phyloP scores from a whole-genome alignment of 1,139 yeast genomes.

The Schizosaccharomyces versatilis region DNA sequence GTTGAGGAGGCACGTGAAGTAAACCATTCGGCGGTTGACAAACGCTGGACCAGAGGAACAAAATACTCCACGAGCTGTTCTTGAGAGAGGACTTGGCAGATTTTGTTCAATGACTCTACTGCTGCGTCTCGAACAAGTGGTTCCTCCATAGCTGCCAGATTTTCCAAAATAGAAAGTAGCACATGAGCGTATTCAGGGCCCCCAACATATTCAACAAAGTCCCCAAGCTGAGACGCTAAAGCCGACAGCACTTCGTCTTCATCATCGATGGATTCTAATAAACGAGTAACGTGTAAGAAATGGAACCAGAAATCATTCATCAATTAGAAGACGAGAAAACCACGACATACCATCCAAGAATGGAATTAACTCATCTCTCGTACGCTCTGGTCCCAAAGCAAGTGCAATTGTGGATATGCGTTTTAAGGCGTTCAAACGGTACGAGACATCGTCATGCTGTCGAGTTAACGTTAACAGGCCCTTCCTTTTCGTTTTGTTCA shows the following conservation, averaged over 20 bases:
- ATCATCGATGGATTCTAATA: constrained; percentile 77
- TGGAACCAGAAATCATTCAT: neutral
- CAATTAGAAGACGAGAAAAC: neutral
- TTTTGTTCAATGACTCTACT: constrained; percentile 55
- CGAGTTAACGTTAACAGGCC: neutral
- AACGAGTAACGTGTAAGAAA: neutral
- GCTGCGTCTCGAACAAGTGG: constrained; percentile 95
- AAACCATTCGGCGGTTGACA: constrained; percentile 86
- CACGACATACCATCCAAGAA: constrained; percentile 33
- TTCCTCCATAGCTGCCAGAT: constrained; percentile 82
- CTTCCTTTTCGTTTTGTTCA: neutral
- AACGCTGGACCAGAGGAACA: constrained; percentile 52
- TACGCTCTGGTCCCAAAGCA: constrained; percentile 86
- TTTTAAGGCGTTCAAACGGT: constrained; percentile 87
- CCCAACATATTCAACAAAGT: constrained; percentile 69
- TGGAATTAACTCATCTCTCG: constrained; percentile 72
- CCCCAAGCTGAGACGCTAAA: constrained; percentile 73
- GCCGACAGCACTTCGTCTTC: constrained; percentile 95
- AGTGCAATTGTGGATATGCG: constrained; percentile 82
- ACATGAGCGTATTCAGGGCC: constrained; percentile 61
- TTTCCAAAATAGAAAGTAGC: constrained; percentile 66
- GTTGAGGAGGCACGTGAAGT: constrained; percentile 81
- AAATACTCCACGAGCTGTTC: constrained; percentile 47
- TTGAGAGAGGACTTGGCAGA: constrained; percentile 42
- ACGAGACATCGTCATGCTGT: constrained; percentile 72